phyloP scores from a whole-genome alignment of 2,329 filamentous ascomycete species.

The Pestalotiopsis sp. region DNA sequence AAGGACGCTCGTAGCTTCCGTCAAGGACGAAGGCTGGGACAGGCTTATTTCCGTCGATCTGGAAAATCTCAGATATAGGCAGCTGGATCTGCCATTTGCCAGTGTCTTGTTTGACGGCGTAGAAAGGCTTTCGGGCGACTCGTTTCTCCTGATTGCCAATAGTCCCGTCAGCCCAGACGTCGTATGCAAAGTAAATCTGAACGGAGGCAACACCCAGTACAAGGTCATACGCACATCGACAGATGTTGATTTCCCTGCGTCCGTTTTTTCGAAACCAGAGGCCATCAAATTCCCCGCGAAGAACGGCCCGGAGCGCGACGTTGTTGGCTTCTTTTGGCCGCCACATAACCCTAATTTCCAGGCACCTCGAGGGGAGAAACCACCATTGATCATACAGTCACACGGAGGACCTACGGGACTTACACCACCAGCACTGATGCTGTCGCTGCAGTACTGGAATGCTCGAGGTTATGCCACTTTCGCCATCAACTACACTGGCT shows the following conservation, averaged over 20 bases:
- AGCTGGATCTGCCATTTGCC: conserved; percentile 31
- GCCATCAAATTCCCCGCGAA: conserved; percentile 31
- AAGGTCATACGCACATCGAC: conserved; percentile 37
- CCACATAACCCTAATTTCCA: conserved; percentile 48
- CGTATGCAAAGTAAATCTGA: conserved; percentile 38
- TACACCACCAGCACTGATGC: conserved; percentile 42
- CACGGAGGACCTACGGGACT: conserved; percentile 56
- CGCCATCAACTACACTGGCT: conserved; percentile 55
- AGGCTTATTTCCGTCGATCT: conserved; percentile 42
- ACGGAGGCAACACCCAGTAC: conserved; percentile 21
- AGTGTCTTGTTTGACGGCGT: conserved; percentile 38
- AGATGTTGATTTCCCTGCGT: conserved; percentile 29
- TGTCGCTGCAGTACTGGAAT: conserved; percentile 54
- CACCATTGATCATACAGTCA: conserved; percentile 51
- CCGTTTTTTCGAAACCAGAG: conserved; percentile 40
- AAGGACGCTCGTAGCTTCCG: conserved; percentile 36
- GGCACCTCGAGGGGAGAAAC: conserved; percentile 38
- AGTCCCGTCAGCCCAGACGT: conserved; percentile 32
- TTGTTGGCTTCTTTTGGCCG: conserved; percentile 51
- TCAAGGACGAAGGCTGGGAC: conserved; percentile 33
- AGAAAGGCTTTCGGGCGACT: conserved; percentile 34
- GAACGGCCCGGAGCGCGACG: conserved; percentile 28
- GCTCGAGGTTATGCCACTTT: conserved; percentile 56
- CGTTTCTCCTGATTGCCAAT: conserved; percentile 41
- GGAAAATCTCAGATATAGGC: conserved; percentile 28